Base-by-base conservation (phyloP, 2,329 filamentous ascomycete species). In the Tympanopsis confertula region DNA sequence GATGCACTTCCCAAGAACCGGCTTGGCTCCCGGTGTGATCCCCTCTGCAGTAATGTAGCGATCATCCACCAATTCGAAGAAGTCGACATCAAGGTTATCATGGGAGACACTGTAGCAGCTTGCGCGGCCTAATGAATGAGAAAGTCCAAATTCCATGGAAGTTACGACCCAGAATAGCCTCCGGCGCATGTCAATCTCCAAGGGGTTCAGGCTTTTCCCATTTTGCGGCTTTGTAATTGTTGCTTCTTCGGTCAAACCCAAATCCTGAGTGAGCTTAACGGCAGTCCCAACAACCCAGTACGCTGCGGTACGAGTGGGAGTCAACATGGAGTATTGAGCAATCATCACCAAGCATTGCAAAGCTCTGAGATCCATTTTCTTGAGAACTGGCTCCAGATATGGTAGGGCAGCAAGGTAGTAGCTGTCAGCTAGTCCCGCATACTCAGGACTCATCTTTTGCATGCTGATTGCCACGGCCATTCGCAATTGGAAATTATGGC, bases 401-500 rank as follows among this genome's bases (percentile, higher is more conserved):
- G 68, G 69, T 33, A 80, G 56, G 5, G 75, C 75, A 17, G 74
- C 74, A 13, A 80, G 64, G 46, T 80, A 80, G 54, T 76, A 79
- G 48, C 73, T 76, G 54, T 80, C 75, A 20, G 75, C 75, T 14
- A 80, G 56, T 12, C 75, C 75, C 10, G 75, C 75, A 53, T 74
- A 80, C 41, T 71, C 68, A 0, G 73, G 68, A 49, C 74, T 74
- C 57, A 78, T 66, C 50, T 75, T 78, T 52, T 80, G 75, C 55
- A 80, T 65, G 47, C 74, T 78, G 48, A 79, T 76, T 32, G 75
- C 74, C 47, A 79, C 71, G 36, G 78, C 73, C 65, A 80, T 75
- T 30, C 75, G 69, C 37, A 76, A 50, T 41, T 74, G 68, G 47
- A 78, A 80, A 45, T 79, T 74, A 45, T 78, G 65, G 43, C 71